Evolutionary conservation across 2,329 filamentous ascomycete species (phyloP).

Genomic region (Pestalotiopsis sp.): DNA sequence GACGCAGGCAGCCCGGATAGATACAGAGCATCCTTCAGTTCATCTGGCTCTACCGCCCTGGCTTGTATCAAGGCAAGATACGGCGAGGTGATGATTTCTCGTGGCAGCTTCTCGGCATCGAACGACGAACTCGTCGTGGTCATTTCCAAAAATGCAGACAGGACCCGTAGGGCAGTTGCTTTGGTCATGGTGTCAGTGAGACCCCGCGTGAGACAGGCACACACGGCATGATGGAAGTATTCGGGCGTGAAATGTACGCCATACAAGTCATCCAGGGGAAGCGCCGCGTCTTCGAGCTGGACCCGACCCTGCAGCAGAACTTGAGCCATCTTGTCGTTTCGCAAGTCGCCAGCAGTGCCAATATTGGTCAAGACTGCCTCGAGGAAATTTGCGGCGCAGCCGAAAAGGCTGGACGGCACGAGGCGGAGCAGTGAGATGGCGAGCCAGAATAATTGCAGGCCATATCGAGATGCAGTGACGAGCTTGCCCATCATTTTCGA

Average conservation of each 20-base stretch:
- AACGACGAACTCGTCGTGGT: conserved; percentile 41
- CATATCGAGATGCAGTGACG: conserved; percentile 67
- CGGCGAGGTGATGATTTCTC: conserved; percentile 48
- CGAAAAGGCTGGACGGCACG: conserved; percentile 65
- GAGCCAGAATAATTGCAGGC: conserved; percentile 71
- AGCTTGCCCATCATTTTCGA: conserved; percentile 75
- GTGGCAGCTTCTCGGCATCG: conserved; percentile 32
- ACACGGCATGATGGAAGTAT: conserved; percentile 70
- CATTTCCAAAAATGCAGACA: conserved; percentile 65
- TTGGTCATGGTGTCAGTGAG: conserved; percentile 66
- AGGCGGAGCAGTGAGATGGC: conserved; percentile 68
- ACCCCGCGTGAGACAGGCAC: conserved; percentile 65
- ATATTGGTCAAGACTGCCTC: conserved; percentile 69
- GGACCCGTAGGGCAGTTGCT: conserved; percentile 59
- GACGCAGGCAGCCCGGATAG: conserved; percentile 55
- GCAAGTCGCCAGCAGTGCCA: conserved; percentile 61
- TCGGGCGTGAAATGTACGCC: conserved; percentile 67
- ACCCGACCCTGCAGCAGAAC: conserved; percentile 63
- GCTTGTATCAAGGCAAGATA: conserved; percentile 65
- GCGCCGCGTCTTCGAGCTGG: conserved; percentile 64
- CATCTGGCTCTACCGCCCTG: conserved; percentile 58
- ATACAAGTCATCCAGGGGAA: conserved; percentile 66
- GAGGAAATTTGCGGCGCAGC: conserved; percentile 66
- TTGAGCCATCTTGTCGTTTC: conserved; percentile 60
- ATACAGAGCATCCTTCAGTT: conserved; percentile 66